These are phyloP conservation scores for Candida orba DNA, from an alignment of 805 yeast species.

Conservation along the genomic window DNA sequence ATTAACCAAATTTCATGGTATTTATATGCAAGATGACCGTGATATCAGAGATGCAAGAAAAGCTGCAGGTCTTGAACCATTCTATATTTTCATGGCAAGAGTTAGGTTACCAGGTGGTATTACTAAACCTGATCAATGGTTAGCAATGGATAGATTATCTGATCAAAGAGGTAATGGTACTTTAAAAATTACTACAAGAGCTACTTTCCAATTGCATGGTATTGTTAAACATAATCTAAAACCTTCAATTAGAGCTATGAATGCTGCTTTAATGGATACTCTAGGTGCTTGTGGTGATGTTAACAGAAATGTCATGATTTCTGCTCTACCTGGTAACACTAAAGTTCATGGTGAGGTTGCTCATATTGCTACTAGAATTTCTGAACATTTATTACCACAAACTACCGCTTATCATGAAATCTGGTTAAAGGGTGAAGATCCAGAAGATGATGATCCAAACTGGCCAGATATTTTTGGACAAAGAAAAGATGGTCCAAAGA, in stretches of 20 bases:
- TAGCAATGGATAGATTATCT: slow-evolving; percentile 74
- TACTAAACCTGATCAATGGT: slow-evolving; percentile 85
- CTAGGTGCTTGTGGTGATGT: slow-evolving; percentile 99
- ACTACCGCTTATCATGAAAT: slow-evolving; percentile 96
- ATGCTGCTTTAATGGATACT: slow-evolving; percentile 84
- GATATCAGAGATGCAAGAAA: slow-evolving; percentile 91
- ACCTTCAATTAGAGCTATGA: slow-evolving; percentile 89
- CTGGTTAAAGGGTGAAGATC: slow-evolving; percentile 87
- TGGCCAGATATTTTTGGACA: slow-evolving; percentile 57
- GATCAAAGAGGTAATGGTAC: slow-evolving; percentile 87
- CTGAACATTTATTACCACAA: slow-evolving; percentile 78
- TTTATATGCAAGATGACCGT: slow-evolving; percentile 97
- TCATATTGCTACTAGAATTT: slow-evolving; percentile 52
- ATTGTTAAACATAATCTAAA: slow-evolving; percentile 83
- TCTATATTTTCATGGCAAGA: slow-evolving; percentile 95
- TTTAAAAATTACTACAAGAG: slow-evolving; percentile 90
- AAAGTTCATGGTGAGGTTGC: slow-evolving; percentile 73
- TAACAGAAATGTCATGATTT: slow-evolving; percentile 88
- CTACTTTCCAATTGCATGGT: slow-evolving; percentile 95
- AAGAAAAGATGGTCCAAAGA: slow-evolving; percentile 69
- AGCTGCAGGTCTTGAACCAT: slow-evolving; percentile 89
- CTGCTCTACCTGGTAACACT: slow-evolving; percentile 84
- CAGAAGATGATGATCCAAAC: slow-evolving; percentile 53
- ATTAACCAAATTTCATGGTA: slow-evolving; percentile 94
- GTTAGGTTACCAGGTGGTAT: slow-evolving; percentile 92